Conservation (phyloP, 164 flowering plant genomes). For the Chimonanthus praecox region DNA sequence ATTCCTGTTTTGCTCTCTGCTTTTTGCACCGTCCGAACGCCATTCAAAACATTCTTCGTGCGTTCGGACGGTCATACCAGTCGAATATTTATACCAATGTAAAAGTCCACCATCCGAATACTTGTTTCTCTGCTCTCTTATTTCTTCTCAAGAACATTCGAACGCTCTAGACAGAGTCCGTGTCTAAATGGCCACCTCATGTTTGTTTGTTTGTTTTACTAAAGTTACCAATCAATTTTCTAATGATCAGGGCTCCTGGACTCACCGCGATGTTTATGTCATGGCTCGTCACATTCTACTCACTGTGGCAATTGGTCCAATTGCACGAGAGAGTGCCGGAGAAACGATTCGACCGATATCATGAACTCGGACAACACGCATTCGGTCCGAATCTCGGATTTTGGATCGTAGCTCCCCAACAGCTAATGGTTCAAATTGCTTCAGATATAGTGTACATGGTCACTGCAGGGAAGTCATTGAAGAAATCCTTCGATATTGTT, state of each 20-base stretch:
- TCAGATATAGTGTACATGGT: slow-evolving; percentile 31
- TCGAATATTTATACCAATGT: too few species aligned
- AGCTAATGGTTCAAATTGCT: slow-evolving; percentile 25
- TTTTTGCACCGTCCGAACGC: too few species aligned
- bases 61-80: too few species aligned
- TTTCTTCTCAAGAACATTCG: too few species aligned
- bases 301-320: slow-evolving; percentile 31
- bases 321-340: slow-evolving; percentile 36
- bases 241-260: slow-evolving; percentile 22
- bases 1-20: too few species aligned
- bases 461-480: slow-evolving; percentile 31
- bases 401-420: slow-evolving; percentile 31
- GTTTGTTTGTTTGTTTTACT: too few species aligned
- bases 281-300: slow-evolving; percentile 28
- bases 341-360: slow-evolving; percentile 32
- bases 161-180: too few species aligned
- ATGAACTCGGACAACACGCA: slow-evolving; percentile 25
- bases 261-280: slow-evolving; percentile 11
- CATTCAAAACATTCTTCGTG: too few species aligned
- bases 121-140: not conserved
- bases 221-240: not conserved
- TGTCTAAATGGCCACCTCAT: too few species aligned
- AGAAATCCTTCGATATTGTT: slow-evolving; percentile 18
- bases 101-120: not conserved
- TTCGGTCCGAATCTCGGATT: slow-evolving; percentile 25